A percentile compares a stretch with the other conserved stretches of the same genome.
These are phyloP conservation scores for Hypoxylon sp. DNA, from an alignment of 2,329 filamentous ascomycete genomes.

Conservation along the genomic window DNA sequence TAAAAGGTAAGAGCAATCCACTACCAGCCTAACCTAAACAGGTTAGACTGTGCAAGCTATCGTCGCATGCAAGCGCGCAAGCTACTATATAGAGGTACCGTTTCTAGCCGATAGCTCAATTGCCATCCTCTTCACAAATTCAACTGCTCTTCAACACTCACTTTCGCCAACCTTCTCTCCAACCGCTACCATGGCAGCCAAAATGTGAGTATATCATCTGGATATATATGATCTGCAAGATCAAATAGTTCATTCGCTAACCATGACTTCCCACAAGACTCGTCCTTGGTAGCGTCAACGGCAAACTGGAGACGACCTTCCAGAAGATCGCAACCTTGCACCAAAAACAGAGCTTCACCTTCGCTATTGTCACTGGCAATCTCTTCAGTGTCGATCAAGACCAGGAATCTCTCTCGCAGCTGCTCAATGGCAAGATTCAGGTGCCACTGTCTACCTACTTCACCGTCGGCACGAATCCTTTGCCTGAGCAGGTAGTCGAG, in stretches of 20 bases:
- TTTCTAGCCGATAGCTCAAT: background rate
- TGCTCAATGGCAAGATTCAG: conserved; percentile 75
- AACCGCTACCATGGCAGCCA: conserved; percentile 54
- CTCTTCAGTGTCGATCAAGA: conserved; percentile 73
- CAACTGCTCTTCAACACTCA: conserved; percentile 5
- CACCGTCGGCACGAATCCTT: conserved; percentile 74
- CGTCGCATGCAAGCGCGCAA: no score
- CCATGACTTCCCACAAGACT: conserved; percentile 61
- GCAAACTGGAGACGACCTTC: conserved; percentile 78
- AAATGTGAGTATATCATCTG: conserved; percentile 54
- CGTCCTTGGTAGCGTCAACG: conserved; percentile 84
- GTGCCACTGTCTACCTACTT: conserved; percentile 92
- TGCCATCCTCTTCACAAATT: background rate
- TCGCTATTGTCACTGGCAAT: conserved; percentile 85
- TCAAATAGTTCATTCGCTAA: background rate
- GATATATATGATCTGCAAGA: no score
- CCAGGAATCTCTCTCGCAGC: conserved; percentile 64
- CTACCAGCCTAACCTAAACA: no score
- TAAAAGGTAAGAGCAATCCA: background rate
- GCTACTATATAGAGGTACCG: no score
- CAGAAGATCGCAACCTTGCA: conserved; percentile 82
- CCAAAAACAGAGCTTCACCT: conserved; percentile 84
- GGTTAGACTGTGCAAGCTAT: no score
- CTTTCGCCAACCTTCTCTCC: background rate
- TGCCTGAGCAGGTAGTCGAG: conserved; percentile 75